Percentiles rank a stretch among this genome's conserved stretches.
These are phyloP conservation scores for Apocynum venetum DNA, from an alignment of 257 asterid genomes.

Conservation along the genomic window DNA sequence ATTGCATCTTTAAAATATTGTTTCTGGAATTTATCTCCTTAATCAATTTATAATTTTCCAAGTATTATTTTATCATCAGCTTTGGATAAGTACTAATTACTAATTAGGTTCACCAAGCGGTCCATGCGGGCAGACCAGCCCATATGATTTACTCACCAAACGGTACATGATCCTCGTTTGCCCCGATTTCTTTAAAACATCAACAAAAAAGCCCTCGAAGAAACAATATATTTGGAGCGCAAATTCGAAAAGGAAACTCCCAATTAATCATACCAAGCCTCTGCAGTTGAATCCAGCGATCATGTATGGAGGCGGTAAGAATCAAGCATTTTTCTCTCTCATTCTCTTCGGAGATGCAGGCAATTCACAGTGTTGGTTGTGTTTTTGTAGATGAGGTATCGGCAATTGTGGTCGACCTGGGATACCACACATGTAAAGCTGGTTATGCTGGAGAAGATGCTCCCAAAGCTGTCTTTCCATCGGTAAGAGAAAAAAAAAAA, in stretches of 20 bases:
- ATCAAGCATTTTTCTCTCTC: not conserved
- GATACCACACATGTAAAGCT: constrained; percentile 96
- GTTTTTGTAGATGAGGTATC: constrained; percentile 84
- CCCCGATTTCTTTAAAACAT: not conserved
- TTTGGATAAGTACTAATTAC: too few relatives aligned
- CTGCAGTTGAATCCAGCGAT: not conserved
- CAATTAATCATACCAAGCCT: not conserved
- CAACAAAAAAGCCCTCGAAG: not conserved
- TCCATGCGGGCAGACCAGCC: too few relatives aligned
- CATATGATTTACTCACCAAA: too few relatives aligned
- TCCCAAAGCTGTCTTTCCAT: constrained; percentile 97
- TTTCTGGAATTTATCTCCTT: too few relatives aligned
- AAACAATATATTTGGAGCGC: not conserved
- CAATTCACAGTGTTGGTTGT: not conserved
- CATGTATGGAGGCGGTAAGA: constrained; percentile 39
- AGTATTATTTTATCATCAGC: too few relatives aligned
- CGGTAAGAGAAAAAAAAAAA: constrained; percentile 37
- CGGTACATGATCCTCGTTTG: too few relatives aligned
- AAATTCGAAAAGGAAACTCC: not conserved
- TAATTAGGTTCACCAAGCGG: too few relatives aligned
- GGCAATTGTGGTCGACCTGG: constrained; percentile 89
- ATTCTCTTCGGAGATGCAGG: not conserved
- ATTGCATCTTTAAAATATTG: too few relatives aligned
- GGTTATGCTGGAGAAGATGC: constrained; percentile 99
- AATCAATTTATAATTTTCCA: too few relatives aligned